A percentile compares a stretch with the other conserved stretches of the same genome.
phyloP scores from a whole-genome alignment of 768 basidiomycete genomes.

The Termitomyces eurrhizus region DNA sequence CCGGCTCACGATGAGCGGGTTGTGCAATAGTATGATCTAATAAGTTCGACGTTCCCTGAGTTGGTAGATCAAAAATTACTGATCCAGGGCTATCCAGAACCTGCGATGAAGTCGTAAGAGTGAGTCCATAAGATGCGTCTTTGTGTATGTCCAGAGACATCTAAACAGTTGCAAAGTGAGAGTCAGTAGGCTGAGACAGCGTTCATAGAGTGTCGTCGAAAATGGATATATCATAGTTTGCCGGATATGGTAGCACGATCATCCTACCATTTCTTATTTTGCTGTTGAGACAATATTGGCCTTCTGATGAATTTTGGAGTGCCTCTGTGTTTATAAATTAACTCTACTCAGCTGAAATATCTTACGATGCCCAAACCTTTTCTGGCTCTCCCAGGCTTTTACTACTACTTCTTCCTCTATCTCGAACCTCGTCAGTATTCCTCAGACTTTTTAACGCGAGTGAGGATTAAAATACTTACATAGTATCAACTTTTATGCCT shows the following conservation, averaged over 20 bases:
- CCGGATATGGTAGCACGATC: background rate
- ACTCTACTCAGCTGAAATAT: background rate
- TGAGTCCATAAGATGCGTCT: constrained; percentile 13
- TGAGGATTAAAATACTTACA: background rate
- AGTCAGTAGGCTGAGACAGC: background rate
- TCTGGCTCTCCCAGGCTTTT: constrained; percentile 58
- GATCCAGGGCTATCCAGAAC: constrained; percentile 57
- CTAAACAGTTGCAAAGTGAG: constrained; percentile 6
- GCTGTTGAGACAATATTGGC: background rate
- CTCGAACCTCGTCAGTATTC: constrained; percentile 53
- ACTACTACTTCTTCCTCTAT: constrained; percentile 59
- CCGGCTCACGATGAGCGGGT: constrained; percentile 1
- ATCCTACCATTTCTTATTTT: background rate
- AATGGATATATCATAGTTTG: background rate
- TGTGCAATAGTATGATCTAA: constrained; percentile 6
- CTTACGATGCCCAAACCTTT: constrained; percentile 29
- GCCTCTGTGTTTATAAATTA: background rate
- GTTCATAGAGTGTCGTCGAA: background rate
- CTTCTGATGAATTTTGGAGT: background rate
- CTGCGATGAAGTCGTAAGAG: constrained; percentile 7
- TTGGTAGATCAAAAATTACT: constrained; percentile 72
- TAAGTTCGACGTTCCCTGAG: constrained; percentile 25
- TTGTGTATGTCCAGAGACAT: constrained; percentile 9
- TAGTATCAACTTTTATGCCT: constrained; percentile 36
- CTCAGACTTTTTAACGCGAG: background rate